These are phyloP conservation scores for Suhomyces faveliae DNA, from an alignment of 805 yeast species.

Conservation along the genomic window DNA sequence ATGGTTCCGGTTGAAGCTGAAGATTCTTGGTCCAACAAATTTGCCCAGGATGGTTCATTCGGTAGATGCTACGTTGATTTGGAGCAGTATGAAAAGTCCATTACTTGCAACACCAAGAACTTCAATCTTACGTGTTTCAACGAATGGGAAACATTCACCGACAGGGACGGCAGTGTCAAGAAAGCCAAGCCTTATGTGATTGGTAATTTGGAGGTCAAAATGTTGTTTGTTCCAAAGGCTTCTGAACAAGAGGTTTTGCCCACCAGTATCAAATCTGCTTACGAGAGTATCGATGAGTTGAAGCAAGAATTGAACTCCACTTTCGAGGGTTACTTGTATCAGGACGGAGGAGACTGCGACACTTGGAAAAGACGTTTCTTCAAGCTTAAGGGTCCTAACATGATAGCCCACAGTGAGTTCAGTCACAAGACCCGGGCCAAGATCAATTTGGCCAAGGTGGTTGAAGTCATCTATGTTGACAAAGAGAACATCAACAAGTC, in stretches of 20 bases:
- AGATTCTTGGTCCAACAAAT: constrained; percentile 60
- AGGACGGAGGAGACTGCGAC: constrained; percentile 88
- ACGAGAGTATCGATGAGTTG: constrained; percentile 34
- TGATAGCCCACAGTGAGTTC: constrained; percentile 74
- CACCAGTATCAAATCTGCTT: constrained; percentile 55
- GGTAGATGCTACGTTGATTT: constrained; percentile 73
- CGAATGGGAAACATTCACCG: constrained; percentile 64
- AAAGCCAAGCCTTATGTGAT: constrained; percentile 53
- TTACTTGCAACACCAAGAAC: constrained; percentile 52
- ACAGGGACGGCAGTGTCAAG: constrained; percentile 23
- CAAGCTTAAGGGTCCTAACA: constrained; percentile 65
- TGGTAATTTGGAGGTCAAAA: constrained; percentile 64
- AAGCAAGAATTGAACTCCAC: constrained; percentile 20
- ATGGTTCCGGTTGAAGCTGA: constrained; percentile 50
- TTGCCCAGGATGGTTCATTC: constrained; percentile 88
- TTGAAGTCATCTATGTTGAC: constrained; percentile 47
- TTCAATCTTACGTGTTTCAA: constrained; percentile 66
- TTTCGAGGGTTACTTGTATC: constrained; percentile 73
- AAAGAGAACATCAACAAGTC: constrained; percentile 30
- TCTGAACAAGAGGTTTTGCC: constrained; percentile 65
- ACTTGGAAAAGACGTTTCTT: constrained; percentile 73
- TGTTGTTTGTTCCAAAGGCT: constrained; percentile 67
- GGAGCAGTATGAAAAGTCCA: constrained; percentile 52
- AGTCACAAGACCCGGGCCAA: constrained; percentile 69
- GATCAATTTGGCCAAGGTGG: constrained; percentile 71